phyloP scores from a whole-genome alignment of 768 basidiomycete genomes.

The Auricularia heimuer region DNA sequence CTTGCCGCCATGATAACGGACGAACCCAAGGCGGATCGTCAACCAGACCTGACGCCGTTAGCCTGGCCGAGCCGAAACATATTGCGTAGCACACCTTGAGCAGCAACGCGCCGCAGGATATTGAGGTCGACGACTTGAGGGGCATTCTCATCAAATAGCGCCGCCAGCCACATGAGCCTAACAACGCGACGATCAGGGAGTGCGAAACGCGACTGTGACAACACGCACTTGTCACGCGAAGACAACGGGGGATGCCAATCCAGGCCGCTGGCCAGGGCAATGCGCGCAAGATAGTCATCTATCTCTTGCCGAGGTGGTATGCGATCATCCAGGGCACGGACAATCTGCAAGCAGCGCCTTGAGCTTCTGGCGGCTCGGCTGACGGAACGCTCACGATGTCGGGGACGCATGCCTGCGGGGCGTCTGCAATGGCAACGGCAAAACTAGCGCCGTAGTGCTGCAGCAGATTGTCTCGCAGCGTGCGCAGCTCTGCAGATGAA shows the following conservation, averaged over 20 bases:
- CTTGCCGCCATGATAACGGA: conserved; percentile 70
- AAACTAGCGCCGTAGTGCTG: conserved; percentile 2
- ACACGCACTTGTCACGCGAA: conserved; percentile 51
- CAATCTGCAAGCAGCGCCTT: conserved; percentile 27
- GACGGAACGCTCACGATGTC: not conserved
- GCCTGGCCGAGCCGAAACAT: conserved; percentile 3
- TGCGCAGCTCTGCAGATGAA: not conserved
- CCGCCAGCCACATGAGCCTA: conserved; percentile 32
- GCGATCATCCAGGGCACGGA: conserved; percentile 41
- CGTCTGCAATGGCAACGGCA: not conserved
- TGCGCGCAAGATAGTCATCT: conserved; percentile 42
- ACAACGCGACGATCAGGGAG: not conserved
- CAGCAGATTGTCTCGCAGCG: not conserved
- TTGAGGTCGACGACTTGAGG: conserved; percentile 45
- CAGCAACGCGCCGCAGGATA: conserved; percentile 46
- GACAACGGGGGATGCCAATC: conserved; percentile 53
- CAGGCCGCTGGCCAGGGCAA: conserved; percentile 44
- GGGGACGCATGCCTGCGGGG: not conserved
- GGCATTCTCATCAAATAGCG: conserved; percentile 42
- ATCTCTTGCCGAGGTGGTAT: conserved; percentile 47
- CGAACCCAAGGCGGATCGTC: conserved; percentile 68
- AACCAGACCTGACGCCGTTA: conserved; percentile 45
- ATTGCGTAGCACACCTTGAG: conserved; percentile 38
- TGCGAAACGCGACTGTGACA: not conserved
- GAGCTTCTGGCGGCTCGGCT: not conserved